These are phyloP conservation scores for Balamuthia mandrillaris DNA, from an alignment of 208 protist genomes.

Conservation along the genomic window DNA sequence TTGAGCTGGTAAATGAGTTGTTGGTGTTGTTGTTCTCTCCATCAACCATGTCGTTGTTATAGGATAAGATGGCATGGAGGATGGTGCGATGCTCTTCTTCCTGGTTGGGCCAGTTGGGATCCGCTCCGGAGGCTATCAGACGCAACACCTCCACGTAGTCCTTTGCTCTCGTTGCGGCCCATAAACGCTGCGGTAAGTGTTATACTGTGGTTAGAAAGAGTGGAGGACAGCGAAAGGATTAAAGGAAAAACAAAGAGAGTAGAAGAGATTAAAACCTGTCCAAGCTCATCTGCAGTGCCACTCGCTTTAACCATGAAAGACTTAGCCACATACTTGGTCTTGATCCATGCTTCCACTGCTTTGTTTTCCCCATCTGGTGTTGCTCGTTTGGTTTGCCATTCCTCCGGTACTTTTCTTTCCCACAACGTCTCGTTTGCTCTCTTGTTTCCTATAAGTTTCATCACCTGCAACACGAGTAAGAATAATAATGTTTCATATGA, in stretches of 20 bases:
- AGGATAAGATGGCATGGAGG: background rate
- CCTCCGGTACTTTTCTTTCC: background rate
- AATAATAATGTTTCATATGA: background rate
- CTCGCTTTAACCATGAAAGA: background rate
- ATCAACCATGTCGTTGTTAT: background rate
- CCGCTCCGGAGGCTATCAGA: background rate
- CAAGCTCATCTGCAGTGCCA: background rate
- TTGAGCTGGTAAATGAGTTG: too few relatives aligned
- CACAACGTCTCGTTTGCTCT: background rate
- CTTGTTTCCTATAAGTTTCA: conserved; percentile 5
- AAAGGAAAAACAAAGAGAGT: background rate
- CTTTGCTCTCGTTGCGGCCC: background rate
- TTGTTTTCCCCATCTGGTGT: background rate
- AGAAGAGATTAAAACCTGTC: background rate
- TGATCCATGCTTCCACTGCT: background rate
- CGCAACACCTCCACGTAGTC: background rate
- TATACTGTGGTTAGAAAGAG: background rate
- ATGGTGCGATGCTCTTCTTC: background rate
- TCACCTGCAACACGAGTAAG: background rate
- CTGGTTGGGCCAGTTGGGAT: background rate
- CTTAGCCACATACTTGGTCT: conserved; percentile 21
- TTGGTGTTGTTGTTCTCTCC: too few relatives aligned
- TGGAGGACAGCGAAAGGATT: background rate
- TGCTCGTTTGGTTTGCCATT: background rate
- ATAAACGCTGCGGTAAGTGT: background rate